These are phyloP conservation scores for Debaryomyces udenii DNA, from an alignment of 1,139 yeast genomes.

Conservation along the genomic window DNA sequence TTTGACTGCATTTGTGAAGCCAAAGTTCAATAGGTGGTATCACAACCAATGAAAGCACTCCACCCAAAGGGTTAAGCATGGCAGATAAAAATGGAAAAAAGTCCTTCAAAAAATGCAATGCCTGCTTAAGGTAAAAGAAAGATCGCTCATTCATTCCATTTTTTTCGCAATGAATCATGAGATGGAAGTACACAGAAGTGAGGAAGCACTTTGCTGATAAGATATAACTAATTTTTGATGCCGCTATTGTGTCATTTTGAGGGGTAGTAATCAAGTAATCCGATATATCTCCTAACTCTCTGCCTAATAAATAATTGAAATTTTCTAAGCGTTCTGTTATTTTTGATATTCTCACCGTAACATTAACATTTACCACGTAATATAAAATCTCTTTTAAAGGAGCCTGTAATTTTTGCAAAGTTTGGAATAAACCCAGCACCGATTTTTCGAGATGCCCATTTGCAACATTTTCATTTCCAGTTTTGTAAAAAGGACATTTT, in stretches of 20 bases:
- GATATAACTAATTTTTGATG: too few species aligned
- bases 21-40: constrained; percentile 35
- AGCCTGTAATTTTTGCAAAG: constrained; percentile 26
- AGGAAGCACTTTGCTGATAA: too few species aligned
- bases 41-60: constrained; percentile 38
- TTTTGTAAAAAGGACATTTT: constrained; percentile 29
- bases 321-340: constrained; percentile 28
- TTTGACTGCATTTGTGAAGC: constrained; percentile 35
- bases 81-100: constrained; percentile 30
- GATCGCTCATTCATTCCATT: constrained; percentile 25
- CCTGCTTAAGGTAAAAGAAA: constrained; percentile 35
- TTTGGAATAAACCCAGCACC: constrained; percentile 26
- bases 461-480: constrained; percentile 30
- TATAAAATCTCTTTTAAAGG: constrained; percentile 27
- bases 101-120: constrained; percentile 35
- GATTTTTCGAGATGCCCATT: constrained; percentile 33
- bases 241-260: constrained; percentile 23
- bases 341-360: constrained; percentile 21
- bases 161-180: constrained; percentile 34
- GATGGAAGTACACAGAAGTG: constrained; percentile 32
- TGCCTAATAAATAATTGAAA: constrained; percentile 31
- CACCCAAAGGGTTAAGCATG: constrained; percentile 37
- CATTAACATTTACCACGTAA: constrained; percentile 26
- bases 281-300: constrained; percentile 25
- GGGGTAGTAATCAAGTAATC: constrained; percentile 30